Conservation (phyloP, 305 asterid species). For the Vinca major region DNA sequence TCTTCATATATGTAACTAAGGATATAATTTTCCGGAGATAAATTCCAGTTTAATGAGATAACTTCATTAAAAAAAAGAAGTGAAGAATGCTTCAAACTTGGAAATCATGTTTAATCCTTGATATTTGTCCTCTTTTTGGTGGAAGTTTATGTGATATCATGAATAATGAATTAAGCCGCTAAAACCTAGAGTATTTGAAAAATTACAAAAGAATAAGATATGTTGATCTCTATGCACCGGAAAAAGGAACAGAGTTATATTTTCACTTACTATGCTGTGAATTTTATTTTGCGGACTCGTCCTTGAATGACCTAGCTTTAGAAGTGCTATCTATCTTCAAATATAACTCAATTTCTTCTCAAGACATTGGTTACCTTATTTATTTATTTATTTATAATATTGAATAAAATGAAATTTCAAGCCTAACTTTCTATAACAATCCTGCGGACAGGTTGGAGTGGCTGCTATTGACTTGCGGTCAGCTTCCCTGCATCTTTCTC, state of each 20-base stretch:
- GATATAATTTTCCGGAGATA: background rate
- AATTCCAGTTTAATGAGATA: background rate
- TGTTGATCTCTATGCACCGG: background rate
- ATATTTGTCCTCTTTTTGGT: background rate
- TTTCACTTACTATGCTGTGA: background rate
- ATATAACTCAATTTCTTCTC: background rate
- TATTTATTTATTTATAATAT: too few relatives aligned
- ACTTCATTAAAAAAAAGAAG: background rate
- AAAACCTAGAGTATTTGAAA: background rate
- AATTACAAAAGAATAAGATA: background rate
- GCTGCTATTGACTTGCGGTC: conserved; percentile 93
- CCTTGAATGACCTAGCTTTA: background rate
- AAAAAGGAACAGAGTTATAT: background rate
- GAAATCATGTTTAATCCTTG: too few relatives aligned
- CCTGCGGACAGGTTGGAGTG: conserved; percentile 63
- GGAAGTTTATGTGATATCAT: background rate
- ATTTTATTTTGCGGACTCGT: background rate
- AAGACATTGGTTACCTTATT: background rate
- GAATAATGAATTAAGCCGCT: background rate
- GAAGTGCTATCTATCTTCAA: background rate
- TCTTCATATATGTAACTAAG: background rate
- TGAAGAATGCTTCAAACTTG: background rate
- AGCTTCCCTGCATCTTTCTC: conserved; percentile 90
- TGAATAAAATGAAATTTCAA: background rate
- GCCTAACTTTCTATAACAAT: conserved; percentile 14